Base-by-base conservation (phyloP, 139 green algal species). In the Micromonas pusilla region DNA sequence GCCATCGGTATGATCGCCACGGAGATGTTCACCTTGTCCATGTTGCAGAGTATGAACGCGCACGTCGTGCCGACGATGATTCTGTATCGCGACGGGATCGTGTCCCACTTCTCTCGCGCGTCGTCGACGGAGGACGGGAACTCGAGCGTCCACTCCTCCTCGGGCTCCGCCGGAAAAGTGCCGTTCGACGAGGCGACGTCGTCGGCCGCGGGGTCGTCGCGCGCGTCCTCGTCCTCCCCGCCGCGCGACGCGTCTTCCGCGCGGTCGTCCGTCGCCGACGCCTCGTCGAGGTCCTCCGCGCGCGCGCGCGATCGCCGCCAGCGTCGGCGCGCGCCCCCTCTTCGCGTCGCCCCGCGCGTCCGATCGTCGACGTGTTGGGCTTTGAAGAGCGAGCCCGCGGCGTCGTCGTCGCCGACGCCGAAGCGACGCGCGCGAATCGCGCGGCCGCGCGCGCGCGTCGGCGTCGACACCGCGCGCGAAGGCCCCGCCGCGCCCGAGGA, bases 1-100 rank as follows among this genome's bases (percentile, higher is more conserved):
- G 92, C 85, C 93, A 99, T 99, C 2, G 96, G 92, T 45, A 99
- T 96, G 79, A 98, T 95, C 37, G 95, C 94, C 0, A 99, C 87
- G 3, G 82, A 92, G 72, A 99, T 94, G 85, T 98, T 99, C 37
- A 98, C 79, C 76, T 88, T 88, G 45, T 89, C 95, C 90, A 98
- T 97, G 77, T 98, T 97, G 87, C 91, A 97, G 23, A 98, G 86
- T 0, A 97, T 84, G 72, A 98, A 98, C 21, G 92, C 89, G n/a
- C 91, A 21, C 1, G 80, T 78, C 23, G 85, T 91, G 6, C 83
- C 86, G 0, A 92, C 26, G 0, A 97, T 80, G 0, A 96, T 60
- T 73, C 89, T 88, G 81, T 94, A 93, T 6, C 88, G 82, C 0
- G 83, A 80, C 3, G 90, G 90, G 30, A 94, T 60, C 3, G 73